These are phyloP conservation scores for Cryphonectria parasitica DNA, from an alignment of 2,329 filamentous ascomycete species.

Conservation along the genomic window DNA sequence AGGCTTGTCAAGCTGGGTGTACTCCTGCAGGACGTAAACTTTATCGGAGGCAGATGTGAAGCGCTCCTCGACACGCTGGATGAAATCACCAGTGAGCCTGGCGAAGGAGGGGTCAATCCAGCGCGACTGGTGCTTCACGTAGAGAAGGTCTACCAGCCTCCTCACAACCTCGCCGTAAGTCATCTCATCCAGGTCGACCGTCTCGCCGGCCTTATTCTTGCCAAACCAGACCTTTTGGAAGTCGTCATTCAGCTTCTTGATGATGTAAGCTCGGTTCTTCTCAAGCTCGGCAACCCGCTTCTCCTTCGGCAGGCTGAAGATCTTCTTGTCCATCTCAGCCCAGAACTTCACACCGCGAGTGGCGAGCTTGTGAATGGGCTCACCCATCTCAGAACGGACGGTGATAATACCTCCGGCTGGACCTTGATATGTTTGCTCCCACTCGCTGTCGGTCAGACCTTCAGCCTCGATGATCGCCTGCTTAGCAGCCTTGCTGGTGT, in stretches of 20 bases:
- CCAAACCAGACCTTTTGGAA: conserved; percentile 98
- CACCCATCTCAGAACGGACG: conserved; percentile 97
- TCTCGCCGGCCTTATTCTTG: conserved; percentile 76
- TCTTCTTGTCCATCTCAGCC: conserved; percentile 99
- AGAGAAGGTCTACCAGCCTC: conserved; percentile 87
- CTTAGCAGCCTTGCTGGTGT: conserved; percentile 86
- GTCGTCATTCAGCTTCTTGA: conserved; percentile 93
- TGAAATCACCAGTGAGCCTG: conserved; percentile 89
- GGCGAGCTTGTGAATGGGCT: conserved; percentile 98
- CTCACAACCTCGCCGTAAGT: conserved; percentile 87
- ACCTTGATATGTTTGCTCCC: conserved; percentile 93
- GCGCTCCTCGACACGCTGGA: conserved; percentile 94
- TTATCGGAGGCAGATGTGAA: conserved; percentile 76
- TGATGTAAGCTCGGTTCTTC: conserved; percentile 88
- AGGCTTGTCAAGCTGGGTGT: conserved; percentile 83
- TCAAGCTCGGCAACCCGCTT: conserved; percentile 87
- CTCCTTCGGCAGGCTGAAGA: conserved; percentile 94
- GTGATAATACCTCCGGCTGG: conserved; percentile 93
- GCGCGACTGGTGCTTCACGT: conserved; percentile 84
- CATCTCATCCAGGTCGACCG: conserved; percentile 93
- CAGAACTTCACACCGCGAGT: conserved; percentile 96
- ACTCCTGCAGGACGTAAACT: conserved; percentile 85
- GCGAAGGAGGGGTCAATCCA: conserved; percentile 90
- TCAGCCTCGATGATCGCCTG: conserved; percentile 86
- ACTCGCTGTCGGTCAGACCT: conserved; percentile 79